A percentile compares a stretch with the other conserved stretches of the same genome.
Evolutionary conservation across 192 early-diverging fungal genomes (phyloP).

Genomic region (Coemansia sp.): DNA sequence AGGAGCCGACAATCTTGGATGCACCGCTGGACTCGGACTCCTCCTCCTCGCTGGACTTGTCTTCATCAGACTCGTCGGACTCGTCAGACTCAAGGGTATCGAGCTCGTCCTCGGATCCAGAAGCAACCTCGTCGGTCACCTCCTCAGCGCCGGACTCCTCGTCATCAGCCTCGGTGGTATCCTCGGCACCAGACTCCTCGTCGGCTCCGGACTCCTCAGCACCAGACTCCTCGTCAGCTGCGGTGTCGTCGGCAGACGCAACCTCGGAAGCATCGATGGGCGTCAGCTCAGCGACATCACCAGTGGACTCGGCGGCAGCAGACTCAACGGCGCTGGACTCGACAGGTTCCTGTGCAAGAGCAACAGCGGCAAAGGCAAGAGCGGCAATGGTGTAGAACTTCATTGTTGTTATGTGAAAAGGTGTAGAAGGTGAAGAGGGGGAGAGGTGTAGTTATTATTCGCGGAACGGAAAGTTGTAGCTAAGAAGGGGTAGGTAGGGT

Average conservation of each 20-base stretch:
- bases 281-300: neutral
- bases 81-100: constrained; percentile 7
- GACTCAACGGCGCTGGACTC: constrained; percentile 9
- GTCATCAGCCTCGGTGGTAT: neutral
- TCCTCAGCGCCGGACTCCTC: constrained; percentile 1
- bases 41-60: constrained; percentile 2
- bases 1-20: constrained; percentile 30
- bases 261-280: neutral
- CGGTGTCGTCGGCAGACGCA: neutral
- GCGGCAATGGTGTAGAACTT: constrained; percentile 38
- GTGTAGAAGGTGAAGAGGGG: neutral
- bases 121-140: constrained; percentile 13
- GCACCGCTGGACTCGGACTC: constrained; percentile 30
- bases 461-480: neutral
- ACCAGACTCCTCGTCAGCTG: constrained; percentile 7
- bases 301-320: constrained; percentile 19
- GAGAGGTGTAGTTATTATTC: constrained; percentile 6
- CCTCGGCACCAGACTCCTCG: constrained; percentile 10
- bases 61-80: neutral
- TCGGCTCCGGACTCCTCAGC: neutral
- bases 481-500: too few species aligned
- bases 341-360: constrained; percentile 22
- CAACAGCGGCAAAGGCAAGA: constrained; percentile 32
- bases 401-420: constrained; percentile 24
- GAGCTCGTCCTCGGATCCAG: neutral